Percentiles rank a stretch among this genome's conserved stretches.
phyloP scores from a whole-genome alignment of 2,329 filamentous ascomycete genomes.

The Sordariomycetes sp. region DNA sequence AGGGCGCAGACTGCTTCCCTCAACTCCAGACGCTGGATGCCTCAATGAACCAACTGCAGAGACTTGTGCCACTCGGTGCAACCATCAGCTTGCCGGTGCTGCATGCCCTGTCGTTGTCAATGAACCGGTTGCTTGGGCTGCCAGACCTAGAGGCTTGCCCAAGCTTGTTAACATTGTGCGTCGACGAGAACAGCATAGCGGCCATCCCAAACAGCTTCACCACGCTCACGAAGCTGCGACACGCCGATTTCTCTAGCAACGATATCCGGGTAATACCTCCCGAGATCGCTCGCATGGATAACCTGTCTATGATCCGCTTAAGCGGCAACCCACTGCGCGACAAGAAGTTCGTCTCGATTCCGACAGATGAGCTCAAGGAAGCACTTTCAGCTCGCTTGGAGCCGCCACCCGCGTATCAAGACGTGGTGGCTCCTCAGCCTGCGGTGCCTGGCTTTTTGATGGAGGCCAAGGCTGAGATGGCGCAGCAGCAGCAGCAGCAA shows the following conservation, averaged over 20 bases:
- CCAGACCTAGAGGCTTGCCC: conserved; percentile 69
- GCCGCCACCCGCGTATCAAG: conserved; percentile 35
- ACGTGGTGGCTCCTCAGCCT: conserved; percentile 5
- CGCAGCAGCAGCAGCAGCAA: not conserved
- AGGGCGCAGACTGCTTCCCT: conserved; percentile 47
- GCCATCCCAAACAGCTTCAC: conserved; percentile 70
- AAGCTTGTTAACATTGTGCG: conserved; percentile 62
- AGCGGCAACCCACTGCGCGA: conserved; percentile 87
- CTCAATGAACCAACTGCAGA: conserved; percentile 62
- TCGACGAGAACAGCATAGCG: conserved; percentile 73
- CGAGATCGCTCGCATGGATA: conserved; percentile 71
- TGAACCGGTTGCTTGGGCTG: conserved; percentile 67
- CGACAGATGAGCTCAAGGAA: conserved; percentile 72
- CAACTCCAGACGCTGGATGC: conserved; percentile 69
- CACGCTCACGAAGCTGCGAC: conserved; percentile 57
- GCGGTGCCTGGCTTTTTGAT: conserved; percentile 11
- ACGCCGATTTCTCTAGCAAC: conserved; percentile 79
- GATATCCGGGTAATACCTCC: conserved; percentile 69
- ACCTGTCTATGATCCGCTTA: conserved; percentile 63
- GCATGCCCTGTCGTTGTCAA: conserved; percentile 65
- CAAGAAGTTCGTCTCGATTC: conserved; percentile 74
- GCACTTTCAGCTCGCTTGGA: conserved; percentile 59
- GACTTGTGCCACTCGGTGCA: conserved; percentile 33
- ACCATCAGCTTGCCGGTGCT: conserved; percentile 59
- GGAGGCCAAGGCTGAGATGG: conserved; percentile 10